phyloP scores from a whole-genome alignment of 2,329 filamentous ascomycete species.

The Cladosporium phlei region DNA sequence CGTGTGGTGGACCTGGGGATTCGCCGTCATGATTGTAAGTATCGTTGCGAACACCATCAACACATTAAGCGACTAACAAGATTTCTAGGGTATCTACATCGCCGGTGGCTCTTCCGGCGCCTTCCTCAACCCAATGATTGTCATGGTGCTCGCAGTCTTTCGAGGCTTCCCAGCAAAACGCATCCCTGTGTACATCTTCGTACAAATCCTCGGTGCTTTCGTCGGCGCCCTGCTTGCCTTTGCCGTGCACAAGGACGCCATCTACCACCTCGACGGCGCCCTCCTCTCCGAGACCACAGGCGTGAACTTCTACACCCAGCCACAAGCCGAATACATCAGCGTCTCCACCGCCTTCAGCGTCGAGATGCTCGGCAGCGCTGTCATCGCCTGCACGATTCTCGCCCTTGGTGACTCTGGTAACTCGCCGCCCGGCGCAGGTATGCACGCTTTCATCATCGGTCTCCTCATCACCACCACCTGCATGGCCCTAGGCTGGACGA shows the following conservation, averaged over 20 bases:
- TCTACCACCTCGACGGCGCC: slow-evolving; percentile 38
- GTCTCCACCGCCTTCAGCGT: slow-evolving; percentile 44
- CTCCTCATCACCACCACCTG: slow-evolving; percentile 36
- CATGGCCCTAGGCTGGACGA: slow-evolving; percentile 45
- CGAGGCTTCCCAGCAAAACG: slow-evolving; percentile 51
- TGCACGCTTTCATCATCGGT: slow-evolving; percentile 49
- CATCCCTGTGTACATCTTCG: slow-evolving; percentile 47
- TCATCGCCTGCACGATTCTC: slow-evolving; percentile 42
- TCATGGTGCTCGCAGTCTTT: slow-evolving; percentile 40
- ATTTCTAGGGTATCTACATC: slow-evolving; percentile 35
- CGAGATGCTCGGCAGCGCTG: slow-evolving; percentile 31
- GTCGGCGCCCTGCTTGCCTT: slow-evolving; percentile 45
- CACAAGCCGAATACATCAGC: slow-evolving; percentile 22
- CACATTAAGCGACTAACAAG: too few relatives aligned
- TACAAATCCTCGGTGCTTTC: slow-evolving; percentile 52
- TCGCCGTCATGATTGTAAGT: slow-evolving; percentile 52
- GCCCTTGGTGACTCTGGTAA: slow-evolving; percentile 28
- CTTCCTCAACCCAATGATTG: slow-evolving; percentile 46
- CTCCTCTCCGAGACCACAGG: slow-evolving; percentile 21
- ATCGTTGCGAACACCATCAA: too few relatives aligned
- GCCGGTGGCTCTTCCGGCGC: slow-evolving; percentile 45
- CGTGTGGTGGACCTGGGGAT: slow-evolving; percentile 44
- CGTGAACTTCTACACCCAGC: slow-evolving; percentile 26
- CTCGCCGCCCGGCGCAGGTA: slow-evolving; percentile 41
- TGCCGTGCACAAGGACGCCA: slow-evolving; percentile 38